phyloP scores from a whole-genome alignment of 2,329 filamentous ascomycete species.

The Juglanconis sp. region DNA sequence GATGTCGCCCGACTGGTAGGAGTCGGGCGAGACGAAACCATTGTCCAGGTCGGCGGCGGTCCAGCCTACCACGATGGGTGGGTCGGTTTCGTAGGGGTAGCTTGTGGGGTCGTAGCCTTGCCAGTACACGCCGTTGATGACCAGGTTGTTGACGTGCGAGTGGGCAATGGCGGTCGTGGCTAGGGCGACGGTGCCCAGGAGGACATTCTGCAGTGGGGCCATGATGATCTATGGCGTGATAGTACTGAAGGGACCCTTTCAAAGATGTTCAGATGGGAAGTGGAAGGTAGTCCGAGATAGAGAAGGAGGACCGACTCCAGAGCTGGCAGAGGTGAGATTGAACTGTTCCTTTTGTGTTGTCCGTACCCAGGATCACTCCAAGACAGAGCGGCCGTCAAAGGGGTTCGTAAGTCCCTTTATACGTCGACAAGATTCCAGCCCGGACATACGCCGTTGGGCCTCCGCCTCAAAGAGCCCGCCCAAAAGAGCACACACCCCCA shows the following conservation, averaged over 20 bases:
- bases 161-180: conserved; percentile 7
- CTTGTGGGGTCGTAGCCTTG: conserved; percentile 11
- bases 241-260: background rate
- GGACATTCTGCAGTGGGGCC: background rate
- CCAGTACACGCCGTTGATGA: conserved; percentile 15
- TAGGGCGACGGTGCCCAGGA: background rate
- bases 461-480: background rate
- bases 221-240: background rate
- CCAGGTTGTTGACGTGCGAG: conserved; percentile 16
- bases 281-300: too few relatives aligned
- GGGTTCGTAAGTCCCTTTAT: background rate
- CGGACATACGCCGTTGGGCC: background rate
- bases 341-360: background rate
- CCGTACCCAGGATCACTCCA: background rate
- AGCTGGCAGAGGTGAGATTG: background rate
- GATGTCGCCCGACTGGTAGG: conserved; percentile 31
- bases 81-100: conserved; percentile 4
- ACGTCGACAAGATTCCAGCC: background rate
- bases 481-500: background rate
- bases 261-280: too few relatives aligned
- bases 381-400: background rate
- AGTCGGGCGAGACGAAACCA: conserved; percentile 37
- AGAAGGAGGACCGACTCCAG: too few relatives aligned
- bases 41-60: conserved; percentile 25
- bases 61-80: conserved; percentile 14